These are phyloP conservation scores for Pleurotus eryngii DNA, from an alignment of 768 basidiomycete species.

Conservation along the genomic window DNA sequence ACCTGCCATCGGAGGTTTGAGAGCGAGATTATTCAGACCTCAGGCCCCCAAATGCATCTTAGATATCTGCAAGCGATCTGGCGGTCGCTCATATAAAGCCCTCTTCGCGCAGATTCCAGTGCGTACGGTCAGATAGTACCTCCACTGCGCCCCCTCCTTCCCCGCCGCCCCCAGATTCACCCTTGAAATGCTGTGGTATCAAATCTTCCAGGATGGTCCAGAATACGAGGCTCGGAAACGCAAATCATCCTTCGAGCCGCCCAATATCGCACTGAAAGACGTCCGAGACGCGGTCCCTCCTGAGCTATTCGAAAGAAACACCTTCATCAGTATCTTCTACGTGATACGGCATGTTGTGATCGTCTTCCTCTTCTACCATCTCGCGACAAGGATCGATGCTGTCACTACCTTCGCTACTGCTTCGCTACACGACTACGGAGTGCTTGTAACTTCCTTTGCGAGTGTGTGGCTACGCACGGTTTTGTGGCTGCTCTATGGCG, in stretches of 20 bases:
- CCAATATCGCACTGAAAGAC: slow-evolving; percentile 38
- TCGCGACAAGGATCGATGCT: slow-evolving; percentile 33
- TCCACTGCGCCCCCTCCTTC: background rate
- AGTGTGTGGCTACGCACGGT: slow-evolving; percentile 11
- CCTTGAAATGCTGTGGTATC: slow-evolving; percentile 35
- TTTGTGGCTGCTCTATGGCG: slow-evolving; percentile 48
- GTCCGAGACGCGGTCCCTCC: slow-evolving; percentile 46
- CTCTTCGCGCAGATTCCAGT: background rate
- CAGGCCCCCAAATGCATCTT: background rate
- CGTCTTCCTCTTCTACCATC: slow-evolving; percentile 33
- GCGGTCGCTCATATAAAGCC: background rate
- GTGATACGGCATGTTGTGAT: slow-evolving; percentile 38
- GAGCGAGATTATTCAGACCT: background rate
- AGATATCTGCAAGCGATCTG: background rate
- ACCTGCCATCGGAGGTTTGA: background rate
- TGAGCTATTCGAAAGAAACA: slow-evolving; percentile 44
- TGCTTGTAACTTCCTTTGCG: slow-evolving; percentile 15
- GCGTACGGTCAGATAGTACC: background rate
- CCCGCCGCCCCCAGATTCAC: background rate
- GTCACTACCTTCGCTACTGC: background rate
- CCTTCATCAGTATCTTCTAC: slow-evolving; percentile 40
- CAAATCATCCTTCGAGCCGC: slow-evolving; percentile 36
- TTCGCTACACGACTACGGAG: slow-evolving; percentile 3
- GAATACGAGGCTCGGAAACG: slow-evolving; percentile 45
- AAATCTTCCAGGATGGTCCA: slow-evolving; percentile 43